Percentiles rank a stretch among this genome's conserved stretches.
phyloP scores from a whole-genome alignment of 768 basidiomycete species.

The Leccinum subgranulosum region DNA sequence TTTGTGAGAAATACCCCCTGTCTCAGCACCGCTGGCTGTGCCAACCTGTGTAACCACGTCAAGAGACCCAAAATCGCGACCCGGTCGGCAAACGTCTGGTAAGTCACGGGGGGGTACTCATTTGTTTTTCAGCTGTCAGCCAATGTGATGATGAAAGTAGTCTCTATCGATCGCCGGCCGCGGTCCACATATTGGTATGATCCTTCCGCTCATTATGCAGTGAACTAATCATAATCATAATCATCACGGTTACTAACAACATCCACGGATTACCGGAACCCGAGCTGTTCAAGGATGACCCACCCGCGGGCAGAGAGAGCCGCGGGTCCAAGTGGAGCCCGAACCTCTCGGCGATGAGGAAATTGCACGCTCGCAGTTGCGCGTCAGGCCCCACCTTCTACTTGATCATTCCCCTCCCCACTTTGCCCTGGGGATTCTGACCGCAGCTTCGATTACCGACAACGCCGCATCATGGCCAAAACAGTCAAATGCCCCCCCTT shows the following conservation, averaged over 20 bases:
- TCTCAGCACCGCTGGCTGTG: neutral
- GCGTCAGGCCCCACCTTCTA: neutral
- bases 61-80: neutral
- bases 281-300: neutral
- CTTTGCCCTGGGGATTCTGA: neutral
- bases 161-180: neutral
- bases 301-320: neutral
- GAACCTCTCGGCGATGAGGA: neutral
- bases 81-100: neutral
- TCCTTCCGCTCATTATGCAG: neutral
- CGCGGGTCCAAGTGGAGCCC: neutral
- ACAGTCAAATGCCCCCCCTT: neutral
- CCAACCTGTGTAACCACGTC: neutral
- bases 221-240: neutral
- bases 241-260: neutral
- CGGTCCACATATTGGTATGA: neutral
- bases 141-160: neutral
- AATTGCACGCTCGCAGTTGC: neutral
- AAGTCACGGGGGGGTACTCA: neutral
- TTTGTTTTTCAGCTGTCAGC: neutral
- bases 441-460: neutral
- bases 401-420: neutral
- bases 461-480: neutral
- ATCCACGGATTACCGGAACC: neutral
- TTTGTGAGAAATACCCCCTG: slow-evolving; percentile 12